Percentiles rank a stretch among this genome's conserved stretches.
These are phyloP conservation scores for Mortierella sp. DNA, from an alignment of 371 early-diverging fungal species.

Conservation along the genomic window DNA sequence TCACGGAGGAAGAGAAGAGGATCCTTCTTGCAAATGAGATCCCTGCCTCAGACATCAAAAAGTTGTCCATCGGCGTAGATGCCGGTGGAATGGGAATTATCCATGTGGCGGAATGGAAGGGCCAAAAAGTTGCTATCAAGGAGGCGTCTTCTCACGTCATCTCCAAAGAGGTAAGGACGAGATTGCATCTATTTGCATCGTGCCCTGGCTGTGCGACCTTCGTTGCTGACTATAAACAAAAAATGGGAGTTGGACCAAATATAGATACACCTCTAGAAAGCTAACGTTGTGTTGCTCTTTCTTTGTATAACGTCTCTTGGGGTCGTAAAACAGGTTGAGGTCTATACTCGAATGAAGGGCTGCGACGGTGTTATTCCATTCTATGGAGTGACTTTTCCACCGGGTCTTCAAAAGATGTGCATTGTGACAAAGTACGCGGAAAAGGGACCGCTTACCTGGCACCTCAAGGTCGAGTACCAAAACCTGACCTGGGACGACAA, in stretches of 20 bases:
- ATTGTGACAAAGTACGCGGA: constrained; percentile 50
- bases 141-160: constrained; percentile 43
- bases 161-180: constrained; percentile 35
- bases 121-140: constrained; percentile 48
- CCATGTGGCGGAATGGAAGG: constrained; percentile 46
- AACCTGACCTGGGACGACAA: constrained; percentile 52
- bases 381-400: constrained; percentile 40
- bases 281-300: too few relatives aligned
- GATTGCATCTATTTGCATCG: background rate
- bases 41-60: constrained; percentile 39
- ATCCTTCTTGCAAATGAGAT: constrained; percentile 34
- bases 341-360: constrained; percentile 45
- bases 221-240: too few relatives aligned
- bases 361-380: constrained; percentile 33
- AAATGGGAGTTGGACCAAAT: too few relatives aligned
- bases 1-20: constrained; percentile 28
- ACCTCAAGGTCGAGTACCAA: constrained; percentile 44
- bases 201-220: background rate
- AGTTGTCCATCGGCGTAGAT: constrained; percentile 43
- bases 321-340: constrained; percentile 44
- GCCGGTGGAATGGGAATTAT: constrained; percentile 51
- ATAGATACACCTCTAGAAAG: too few relatives aligned
- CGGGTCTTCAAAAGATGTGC: constrained; percentile 30
- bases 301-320: too few relatives aligned
- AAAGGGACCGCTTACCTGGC: constrained; percentile 44